phyloP scores from a whole-genome alignment of 805 yeast genomes.

The Metschnikowia similis region DNA sequence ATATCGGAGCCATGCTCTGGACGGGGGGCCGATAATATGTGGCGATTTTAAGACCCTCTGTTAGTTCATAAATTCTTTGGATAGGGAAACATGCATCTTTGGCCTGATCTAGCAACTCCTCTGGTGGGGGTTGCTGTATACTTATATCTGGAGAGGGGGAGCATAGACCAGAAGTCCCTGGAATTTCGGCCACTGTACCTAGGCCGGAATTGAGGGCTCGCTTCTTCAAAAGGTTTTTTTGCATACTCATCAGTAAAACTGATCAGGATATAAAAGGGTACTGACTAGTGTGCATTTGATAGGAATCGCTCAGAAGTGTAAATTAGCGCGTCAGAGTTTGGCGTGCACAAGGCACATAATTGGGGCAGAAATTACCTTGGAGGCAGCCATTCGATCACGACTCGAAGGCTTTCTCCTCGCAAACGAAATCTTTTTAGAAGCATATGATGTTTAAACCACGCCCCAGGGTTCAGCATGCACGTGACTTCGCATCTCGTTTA shows the following conservation, averaged over 20 bases:
- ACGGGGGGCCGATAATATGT: constrained; percentile 57
- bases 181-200: constrained; percentile 9
- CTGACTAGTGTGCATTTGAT: neutral
- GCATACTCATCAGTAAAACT: constrained; percentile 2
- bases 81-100: constrained; percentile 13
- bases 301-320: neutral
- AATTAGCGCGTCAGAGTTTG: neutral
- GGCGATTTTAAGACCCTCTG: constrained; percentile 21
- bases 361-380: neutral
- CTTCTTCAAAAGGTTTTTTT: constrained; percentile 9
- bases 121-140: too few relatives aligned
- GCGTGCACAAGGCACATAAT: neutral
- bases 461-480: neutral
- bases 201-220: constrained; percentile 7
- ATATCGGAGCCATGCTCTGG: constrained; percentile 44
- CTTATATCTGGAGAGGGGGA: neutral
- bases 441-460: neutral
- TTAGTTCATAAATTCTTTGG: constrained; percentile 18
- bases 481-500: constrained; percentile 4
- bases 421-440: too few relatives aligned
- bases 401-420: too few relatives aligned
- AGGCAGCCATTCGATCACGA: too few relatives aligned
- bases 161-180: neutral
- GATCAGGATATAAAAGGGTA: neutral
- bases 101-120: neutral